Conservation (phyloP, 805 yeast species). For the Ogataea naganishii region DNA sequence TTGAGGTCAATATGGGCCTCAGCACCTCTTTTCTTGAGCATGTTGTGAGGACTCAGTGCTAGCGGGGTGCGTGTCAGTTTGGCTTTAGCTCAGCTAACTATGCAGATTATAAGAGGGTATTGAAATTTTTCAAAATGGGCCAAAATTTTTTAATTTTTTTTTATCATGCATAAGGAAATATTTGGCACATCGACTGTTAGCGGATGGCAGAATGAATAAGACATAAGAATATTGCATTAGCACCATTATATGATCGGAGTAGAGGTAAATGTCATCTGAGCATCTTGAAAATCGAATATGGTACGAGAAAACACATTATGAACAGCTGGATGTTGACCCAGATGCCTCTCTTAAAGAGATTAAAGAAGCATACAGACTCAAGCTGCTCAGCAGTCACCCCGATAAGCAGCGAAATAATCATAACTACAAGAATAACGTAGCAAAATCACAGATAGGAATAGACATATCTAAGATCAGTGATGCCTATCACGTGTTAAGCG, state of each 20-base stretch:
- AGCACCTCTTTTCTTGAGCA: slow-evolving; percentile 22
- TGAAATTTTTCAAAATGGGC: too few relatives aligned
- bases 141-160: too few relatives aligned
- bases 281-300: background rate
- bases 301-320: slow-evolving; percentile 33
- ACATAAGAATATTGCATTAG: too few relatives aligned
- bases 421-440: background rate
- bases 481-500: slow-evolving; percentile 55
- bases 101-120: too few relatives aligned
- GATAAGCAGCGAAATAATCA: slow-evolving; percentile 54
- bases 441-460: background rate
- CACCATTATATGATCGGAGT: too few relatives aligned
- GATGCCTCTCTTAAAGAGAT: slow-evolving; percentile 32
- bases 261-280: background rate
- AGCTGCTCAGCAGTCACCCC: slow-evolving; percentile 65
- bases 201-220: too few relatives aligned
- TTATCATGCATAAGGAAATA: too few relatives aligned
- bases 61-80: too few relatives aligned
- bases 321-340: slow-evolving; percentile 42
- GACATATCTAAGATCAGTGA: slow-evolving; percentile 35
- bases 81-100: too few relatives aligned
- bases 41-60: background rate
- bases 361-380: slow-evolving; percentile 53
- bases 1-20: slow-evolving; percentile 30
- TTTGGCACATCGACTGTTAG: too few relatives aligned